Evolutionary conservation across 2,329 filamentous ascomycete genomes (phyloP).

Genomic region (Fusarium graminum): DNA sequence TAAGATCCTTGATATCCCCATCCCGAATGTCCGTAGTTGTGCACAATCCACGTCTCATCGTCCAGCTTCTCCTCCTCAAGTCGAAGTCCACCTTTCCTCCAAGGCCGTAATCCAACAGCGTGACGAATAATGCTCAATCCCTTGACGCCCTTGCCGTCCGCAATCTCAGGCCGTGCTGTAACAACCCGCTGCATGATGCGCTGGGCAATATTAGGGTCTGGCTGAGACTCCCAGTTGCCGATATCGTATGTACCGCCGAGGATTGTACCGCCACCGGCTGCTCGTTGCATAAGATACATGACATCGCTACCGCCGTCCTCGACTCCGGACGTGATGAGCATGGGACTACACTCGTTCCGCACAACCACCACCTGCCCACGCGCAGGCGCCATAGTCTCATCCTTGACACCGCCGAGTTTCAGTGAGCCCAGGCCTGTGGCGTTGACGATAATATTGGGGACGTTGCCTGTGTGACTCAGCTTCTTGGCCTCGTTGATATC

Average conservation of each 20-base stretch:
- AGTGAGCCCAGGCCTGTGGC: slow-evolving; percentile 83
- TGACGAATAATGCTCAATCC: slow-evolving; percentile 82
- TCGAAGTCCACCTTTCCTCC: slow-evolving; percentile 78
- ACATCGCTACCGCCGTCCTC: slow-evolving; percentile 80
- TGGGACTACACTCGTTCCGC: slow-evolving; percentile 79
- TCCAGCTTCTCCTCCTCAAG: slow-evolving; percentile 70
- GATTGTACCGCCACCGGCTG: slow-evolving; percentile 83
- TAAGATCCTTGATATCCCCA: slow-evolving; percentile 81
- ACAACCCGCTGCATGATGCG: slow-evolving; percentile 87
- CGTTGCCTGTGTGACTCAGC: slow-evolving; percentile 64
- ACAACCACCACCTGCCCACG: slow-evolving; percentile 89
- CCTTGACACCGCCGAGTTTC: slow-evolving; percentile 84
- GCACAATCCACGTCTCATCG: slow-evolving; percentile 75
- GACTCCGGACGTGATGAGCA: slow-evolving; percentile 78
- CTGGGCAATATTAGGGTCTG: slow-evolving; percentile 82
- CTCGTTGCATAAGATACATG: slow-evolving; percentile 85
- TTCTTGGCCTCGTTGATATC: slow-evolving; percentile 78
- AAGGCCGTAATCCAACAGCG: slow-evolving; percentile 83
- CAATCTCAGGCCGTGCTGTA: slow-evolving; percentile 73
- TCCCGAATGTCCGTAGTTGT: slow-evolving; percentile 84
- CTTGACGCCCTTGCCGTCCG: slow-evolving; percentile 75
- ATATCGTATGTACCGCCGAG: slow-evolving; percentile 88
- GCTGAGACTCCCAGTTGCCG: slow-evolving; percentile 81
- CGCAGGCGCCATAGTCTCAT: slow-evolving; percentile 78
- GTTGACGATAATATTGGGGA: slow-evolving; percentile 82